These are phyloP conservation scores for Austroboletus novae-zelandiae DNA, from an alignment of 1,284 basidiomycete species.

Conservation along the genomic window DNA sequence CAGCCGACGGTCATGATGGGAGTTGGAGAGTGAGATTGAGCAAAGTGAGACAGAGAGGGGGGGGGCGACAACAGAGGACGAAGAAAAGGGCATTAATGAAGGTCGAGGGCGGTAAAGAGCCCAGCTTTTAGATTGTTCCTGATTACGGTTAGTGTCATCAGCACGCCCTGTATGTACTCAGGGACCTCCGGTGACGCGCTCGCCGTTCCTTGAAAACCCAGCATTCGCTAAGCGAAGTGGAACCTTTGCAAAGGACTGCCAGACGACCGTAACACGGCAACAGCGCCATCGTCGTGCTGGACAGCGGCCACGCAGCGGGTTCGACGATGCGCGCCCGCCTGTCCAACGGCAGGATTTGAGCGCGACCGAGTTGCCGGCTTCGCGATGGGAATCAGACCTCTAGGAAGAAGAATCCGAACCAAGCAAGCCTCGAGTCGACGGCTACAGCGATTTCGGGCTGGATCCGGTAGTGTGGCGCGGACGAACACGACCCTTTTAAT, in stretches of 20 bases:
- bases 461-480: too few relatives aligned
- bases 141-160: background rate
- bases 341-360: background rate
- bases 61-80: background rate
- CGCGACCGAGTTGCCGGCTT: background rate
- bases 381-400: background rate
- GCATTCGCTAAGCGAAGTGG: background rate
- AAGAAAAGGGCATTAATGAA: background rate
- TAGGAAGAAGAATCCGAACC: background rate
- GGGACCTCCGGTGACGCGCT: too few relatives aligned
- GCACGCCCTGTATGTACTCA: background rate
- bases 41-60: background rate
- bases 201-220: background rate
- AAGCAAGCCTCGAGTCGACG: too few relatives aligned
- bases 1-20: background rate
- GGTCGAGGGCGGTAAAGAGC: background rate
- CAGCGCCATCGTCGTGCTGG: too few relatives aligned
- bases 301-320: background rate
- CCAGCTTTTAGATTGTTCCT: background rate
- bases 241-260: background rate
- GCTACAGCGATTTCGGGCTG: too few relatives aligned
- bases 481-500: too few relatives aligned
- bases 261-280: too few relatives aligned
- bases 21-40: background rate
- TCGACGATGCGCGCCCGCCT: background rate